Base-by-base conservation (phyloP, 306 rosid genomes). In the Acmispon strigosus region DNA sequence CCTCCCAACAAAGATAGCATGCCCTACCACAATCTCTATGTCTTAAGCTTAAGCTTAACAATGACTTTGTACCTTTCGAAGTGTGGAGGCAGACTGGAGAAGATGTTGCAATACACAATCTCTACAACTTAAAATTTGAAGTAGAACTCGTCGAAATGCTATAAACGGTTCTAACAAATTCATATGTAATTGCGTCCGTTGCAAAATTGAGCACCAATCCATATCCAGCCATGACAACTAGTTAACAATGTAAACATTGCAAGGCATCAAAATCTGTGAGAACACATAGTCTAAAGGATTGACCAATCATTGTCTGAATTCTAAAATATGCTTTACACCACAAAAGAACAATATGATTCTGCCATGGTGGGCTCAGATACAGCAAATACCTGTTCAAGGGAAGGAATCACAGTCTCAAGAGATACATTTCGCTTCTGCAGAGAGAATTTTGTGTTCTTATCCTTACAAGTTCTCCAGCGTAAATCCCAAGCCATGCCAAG, bases 401-500 rank as follows among this genome's bases (percentile, higher is more conserved):
- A 81, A 68, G 93, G 97, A 81, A 85, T 83, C 48, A 55, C 71
- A 44, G 91, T 88, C 70, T 89, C 96, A 39, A 74, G 73, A 70
- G 85, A 77, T 67, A 75, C 82, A 42, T 80, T 83, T 80, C 58
- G 86, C 79, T 77, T 78, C 50, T 56, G 77, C 14, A 53, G 56
- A 62, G 57, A 11, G 55, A 73, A 55, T 24, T 39, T 79, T 63
- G 69, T 42, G 54, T 77, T 73, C 43, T 74, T 84, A 73, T 52
- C 66, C 59, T 64, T 65, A 80, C 73, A 66, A 43, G 77, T 70
- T 52, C 81, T 76, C 98, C 97, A 93, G 63, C 92, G 96, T 76
- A 93, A 76, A 77, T 87, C 89, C 98, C 98, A 90, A 52, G 97
- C 89, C 83, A 84, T 76, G 62, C 93, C 93, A 59, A 93, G 85